A percentile compares a stretch with the other conserved stretches of the same genome.
phyloP scores from a whole-genome alignment of 108 stramenopile species.

The Cyclotella sp. region DNA sequence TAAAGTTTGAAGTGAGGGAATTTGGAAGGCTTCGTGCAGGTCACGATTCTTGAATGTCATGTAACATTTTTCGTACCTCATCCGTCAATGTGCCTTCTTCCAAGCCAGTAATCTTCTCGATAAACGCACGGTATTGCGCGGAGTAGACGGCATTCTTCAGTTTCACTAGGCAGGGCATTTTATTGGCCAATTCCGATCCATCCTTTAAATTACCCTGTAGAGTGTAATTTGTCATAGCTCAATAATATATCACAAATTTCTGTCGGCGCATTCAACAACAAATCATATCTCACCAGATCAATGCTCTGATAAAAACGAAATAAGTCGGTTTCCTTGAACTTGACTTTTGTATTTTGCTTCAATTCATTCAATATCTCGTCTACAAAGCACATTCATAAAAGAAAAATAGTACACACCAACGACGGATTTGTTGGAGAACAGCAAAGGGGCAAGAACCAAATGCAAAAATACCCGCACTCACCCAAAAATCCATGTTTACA shows the following conservation, averaged over 20 bases:
- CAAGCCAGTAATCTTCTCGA: constrained; percentile 80
- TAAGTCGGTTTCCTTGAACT: constrained; percentile 96
- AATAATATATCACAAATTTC: not conserved
- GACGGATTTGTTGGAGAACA: no score
- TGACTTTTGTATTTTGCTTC: constrained; percentile 89
- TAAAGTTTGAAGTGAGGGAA: constrained; percentile 1
- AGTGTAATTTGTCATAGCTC: not conserved
- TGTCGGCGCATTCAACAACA: not conserved
- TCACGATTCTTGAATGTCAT: not conserved
- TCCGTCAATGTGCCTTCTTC: constrained; percentile 69
- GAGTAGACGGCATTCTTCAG: constrained; percentile 88
- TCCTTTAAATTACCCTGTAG: constrained; percentile 45
- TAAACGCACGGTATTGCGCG: constrained; percentile 78
- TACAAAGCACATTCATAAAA: not conserved
- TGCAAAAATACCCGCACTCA: constrained; percentile 10
- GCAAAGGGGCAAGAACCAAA: no score
- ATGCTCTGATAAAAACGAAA: constrained; percentile 93
- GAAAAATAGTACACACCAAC: no score
- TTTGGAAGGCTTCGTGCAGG: not conserved
- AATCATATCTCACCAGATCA: constrained; percentile 70
- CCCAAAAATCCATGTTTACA: constrained; percentile 67
- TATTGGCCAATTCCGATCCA: constrained; percentile 50
- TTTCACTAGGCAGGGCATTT: constrained; percentile 78
- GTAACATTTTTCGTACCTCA: constrained; percentile 33
- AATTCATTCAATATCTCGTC: constrained; percentile 78